Evolutionary conservation across 78 protist species (phyloP).

Genomic region (Guillardia theta): DNA sequence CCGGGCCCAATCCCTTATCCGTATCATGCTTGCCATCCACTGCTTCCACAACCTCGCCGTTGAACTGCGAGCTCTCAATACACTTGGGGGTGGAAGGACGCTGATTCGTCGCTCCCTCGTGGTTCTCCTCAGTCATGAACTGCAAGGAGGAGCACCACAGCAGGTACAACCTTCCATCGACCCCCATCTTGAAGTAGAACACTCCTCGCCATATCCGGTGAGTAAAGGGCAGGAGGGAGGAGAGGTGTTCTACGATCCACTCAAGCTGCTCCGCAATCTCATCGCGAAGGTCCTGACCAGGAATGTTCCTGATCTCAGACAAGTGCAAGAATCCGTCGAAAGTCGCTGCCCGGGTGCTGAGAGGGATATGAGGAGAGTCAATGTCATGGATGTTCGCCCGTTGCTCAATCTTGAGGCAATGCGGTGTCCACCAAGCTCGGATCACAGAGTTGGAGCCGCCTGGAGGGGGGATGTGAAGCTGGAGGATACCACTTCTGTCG

Average conservation of each 20-base stretch:
- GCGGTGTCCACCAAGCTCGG: slow-evolving; percentile 28
- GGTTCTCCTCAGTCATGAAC: not conserved
- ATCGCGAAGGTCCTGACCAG: not conserved
- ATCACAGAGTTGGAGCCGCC: not conserved
- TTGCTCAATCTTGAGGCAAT: not conserved
- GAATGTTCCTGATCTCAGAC: not conserved
- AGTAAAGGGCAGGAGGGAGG: not conserved
- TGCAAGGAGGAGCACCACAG: slow-evolving; percentile 4
- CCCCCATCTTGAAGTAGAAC: not conserved
- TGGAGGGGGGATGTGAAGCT: slow-evolving; percentile 1
- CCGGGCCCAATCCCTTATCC: too few relatives aligned
- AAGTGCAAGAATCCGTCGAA: not conserved
- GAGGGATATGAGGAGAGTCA: not conserved
- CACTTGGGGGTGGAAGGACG: not conserved
- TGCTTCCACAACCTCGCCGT: not conserved
- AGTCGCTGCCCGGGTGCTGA: not conserved
- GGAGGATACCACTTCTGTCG: not conserved
- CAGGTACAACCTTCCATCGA: not conserved
- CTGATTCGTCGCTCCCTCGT: not conserved
- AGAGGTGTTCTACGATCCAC: not conserved
- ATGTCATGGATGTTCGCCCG: not conserved
- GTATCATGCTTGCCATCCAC: too few relatives aligned
- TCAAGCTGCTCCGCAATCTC: not conserved
- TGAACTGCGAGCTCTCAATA: not conserved
- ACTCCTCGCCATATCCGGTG: not conserved